Evolutionary conservation across 371 early-diverging fungal species (phyloP).

Genomic region (Saksenaea oblongispora): DNA sequence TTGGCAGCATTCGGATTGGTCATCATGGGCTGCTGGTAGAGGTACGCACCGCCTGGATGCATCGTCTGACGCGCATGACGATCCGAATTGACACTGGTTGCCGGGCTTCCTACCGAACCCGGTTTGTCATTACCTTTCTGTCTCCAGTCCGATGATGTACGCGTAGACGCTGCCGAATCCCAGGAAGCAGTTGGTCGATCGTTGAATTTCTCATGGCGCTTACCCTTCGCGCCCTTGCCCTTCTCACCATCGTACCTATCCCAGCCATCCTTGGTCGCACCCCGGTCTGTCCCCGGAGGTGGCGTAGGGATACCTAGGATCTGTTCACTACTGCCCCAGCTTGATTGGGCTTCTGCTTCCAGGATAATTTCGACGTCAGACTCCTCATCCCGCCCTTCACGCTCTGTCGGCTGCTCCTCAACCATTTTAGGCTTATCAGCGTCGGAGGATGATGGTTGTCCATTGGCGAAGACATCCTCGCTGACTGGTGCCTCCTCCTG

Average conservation of each 20-base stretch:
- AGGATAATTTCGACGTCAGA: constrained; percentile 44
- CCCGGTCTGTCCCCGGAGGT: not conserved
- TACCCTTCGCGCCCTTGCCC: not conserved
- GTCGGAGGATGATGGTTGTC: not conserved
- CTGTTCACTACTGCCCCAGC: constrained; percentile 19
- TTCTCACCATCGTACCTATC: not conserved
- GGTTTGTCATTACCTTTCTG: not conserved
- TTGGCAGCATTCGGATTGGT: constrained; percentile 8
- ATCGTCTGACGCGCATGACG: not conserved
- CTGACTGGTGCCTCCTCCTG: not conserved
- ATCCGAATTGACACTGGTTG: not conserved
- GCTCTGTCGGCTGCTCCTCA: constrained; percentile 7
- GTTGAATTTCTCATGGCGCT: not conserved
- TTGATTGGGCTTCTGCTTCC: constrained; percentile 26
- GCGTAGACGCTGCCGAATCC: not conserved
- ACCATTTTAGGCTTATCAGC: not conserved
- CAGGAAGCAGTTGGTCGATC: constrained; percentile 1
- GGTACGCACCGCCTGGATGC: constrained; percentile 4
- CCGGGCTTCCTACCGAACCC: not conserved
- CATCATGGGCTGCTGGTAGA: constrained; percentile 16
- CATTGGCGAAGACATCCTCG: not conserved
- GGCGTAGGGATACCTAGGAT: constrained; percentile 32
- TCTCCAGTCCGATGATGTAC: not conserved
- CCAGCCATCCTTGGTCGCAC: not conserved
- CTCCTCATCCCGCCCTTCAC: constrained; percentile 26